Conservation (phyloP, 2,329 filamentous ascomycete genomes). For the Colletotrichum caudatum region DNA sequence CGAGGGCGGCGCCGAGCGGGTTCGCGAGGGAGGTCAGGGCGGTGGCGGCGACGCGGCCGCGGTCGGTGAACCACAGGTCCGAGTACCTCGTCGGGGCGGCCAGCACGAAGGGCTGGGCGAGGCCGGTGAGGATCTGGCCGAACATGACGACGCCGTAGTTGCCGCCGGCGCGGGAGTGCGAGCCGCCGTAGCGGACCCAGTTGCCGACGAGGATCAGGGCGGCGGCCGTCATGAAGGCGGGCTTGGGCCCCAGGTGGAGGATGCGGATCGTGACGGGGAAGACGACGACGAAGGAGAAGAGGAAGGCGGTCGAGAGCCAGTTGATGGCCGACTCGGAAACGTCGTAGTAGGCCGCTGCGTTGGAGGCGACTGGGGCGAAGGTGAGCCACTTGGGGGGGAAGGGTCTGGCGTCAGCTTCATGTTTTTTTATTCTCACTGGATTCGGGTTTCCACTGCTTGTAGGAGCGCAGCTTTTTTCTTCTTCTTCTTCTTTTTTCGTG, state of each 20-base stretch:
- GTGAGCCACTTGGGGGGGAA: conserved; percentile 79
- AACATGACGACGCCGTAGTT: conserved; percentile 85
- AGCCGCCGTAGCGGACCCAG: conserved; percentile 89
- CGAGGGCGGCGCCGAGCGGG: conserved; percentile 88
- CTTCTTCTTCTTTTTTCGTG: too few relatives aligned
- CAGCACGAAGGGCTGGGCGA: conserved; percentile 93
- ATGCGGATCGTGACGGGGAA: conserved; percentile 81
- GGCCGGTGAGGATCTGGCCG: conserved; percentile 89
- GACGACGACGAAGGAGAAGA: conserved; percentile 83
- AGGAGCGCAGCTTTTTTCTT: neutral
- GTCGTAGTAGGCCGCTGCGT: conserved; percentile 79
- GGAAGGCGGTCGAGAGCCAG: conserved; percentile 90
- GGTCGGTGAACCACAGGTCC: conserved; percentile 92
- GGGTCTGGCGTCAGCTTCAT: conserved; percentile 10
- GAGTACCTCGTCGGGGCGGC: conserved; percentile 91
- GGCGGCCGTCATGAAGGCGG: conserved; percentile 79
- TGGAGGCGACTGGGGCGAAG: conserved; percentile 84
- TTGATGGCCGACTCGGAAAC: conserved; percentile 84
- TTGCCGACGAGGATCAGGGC: conserved; percentile 83
- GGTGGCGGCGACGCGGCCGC: conserved; percentile 87
- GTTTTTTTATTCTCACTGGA: neutral
- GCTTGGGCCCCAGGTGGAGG: conserved; percentile 83
- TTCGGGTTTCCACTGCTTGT: neutral
- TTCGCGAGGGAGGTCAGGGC: conserved; percentile 88
- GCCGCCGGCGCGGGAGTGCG: conserved; percentile 63